Conservation (phyloP, 352 stramenopile species). For the Phytophthora macrochlamydospora region DNA sequence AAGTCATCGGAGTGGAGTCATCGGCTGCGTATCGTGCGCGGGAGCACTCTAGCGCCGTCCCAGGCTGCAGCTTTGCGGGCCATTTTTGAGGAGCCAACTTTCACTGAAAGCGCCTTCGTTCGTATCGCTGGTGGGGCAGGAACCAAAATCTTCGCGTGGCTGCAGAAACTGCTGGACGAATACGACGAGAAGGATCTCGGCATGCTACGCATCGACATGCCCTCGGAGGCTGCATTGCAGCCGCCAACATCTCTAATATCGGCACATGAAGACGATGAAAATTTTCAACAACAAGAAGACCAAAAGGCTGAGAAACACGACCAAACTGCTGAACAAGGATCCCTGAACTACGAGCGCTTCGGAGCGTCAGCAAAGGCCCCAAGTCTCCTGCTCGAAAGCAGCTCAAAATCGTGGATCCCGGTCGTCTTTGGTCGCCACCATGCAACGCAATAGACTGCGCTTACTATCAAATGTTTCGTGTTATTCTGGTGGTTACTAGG, state of each 20-base stretch:
- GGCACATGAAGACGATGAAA: conserved; percentile 10
- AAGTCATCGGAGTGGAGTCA: conserved; percentile 52
- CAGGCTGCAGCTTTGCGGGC: conserved; percentile 58
- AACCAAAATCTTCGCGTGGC: conserved; percentile 69
- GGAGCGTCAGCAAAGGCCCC: conserved; percentile 19
- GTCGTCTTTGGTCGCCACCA: conserved; percentile 43
- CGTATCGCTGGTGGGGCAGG: conserved; percentile 54
- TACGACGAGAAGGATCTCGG: conserved; percentile 62
- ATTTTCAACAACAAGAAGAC: conserved; percentile 8
- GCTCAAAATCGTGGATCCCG: conserved; percentile 54
- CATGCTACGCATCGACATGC: conserved; percentile 29
- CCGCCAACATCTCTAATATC: conserved; percentile 4
- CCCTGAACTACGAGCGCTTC: conserved; percentile 20
- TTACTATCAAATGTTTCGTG: conserved; percentile 18
- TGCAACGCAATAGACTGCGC: conserved; percentile 19
- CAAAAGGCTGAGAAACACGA: conserved; percentile 5
- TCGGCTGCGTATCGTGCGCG: conserved; percentile 43
- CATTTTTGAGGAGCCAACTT: conserved; percentile 67
- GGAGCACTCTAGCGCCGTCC: conserved; percentile 41
- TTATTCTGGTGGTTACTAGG: conserved; percentile 14
- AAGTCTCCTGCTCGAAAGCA: conserved; percentile 23
- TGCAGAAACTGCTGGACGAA: conserved; percentile 65
- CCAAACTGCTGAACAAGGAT: conserved; percentile 13
- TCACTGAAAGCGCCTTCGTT: conserved; percentile 57
- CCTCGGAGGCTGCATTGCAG: conserved; percentile 6